Evolutionary conservation across 176 grass and related monocot genomes (phyloP).

Genomic region (Ananas comosus): DNA sequence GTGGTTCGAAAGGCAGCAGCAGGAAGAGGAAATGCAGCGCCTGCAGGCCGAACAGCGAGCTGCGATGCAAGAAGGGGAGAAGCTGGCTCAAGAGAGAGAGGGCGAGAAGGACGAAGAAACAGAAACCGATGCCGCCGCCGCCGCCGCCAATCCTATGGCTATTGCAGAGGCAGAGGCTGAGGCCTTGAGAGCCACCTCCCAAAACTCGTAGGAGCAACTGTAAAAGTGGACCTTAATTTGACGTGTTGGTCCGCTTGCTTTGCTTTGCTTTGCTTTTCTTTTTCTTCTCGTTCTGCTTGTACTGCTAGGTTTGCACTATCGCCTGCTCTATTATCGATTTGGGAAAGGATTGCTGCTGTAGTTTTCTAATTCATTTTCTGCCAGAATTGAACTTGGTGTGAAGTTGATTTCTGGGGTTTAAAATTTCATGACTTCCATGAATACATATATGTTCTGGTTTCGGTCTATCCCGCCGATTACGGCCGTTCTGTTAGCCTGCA

Average conservation of each 20-base stretch:
- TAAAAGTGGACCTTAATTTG: no score
- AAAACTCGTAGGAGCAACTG: background rate
- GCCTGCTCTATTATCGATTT: no score
- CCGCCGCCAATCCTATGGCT: slow-evolving; percentile 59
- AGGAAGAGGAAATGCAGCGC: slow-evolving; percentile 91
- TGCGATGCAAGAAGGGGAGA: slow-evolving; percentile 83
- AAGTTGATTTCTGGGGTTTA: no score
- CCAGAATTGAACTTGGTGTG: background rate
- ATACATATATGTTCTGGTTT: no score
- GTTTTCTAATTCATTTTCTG: background rate
- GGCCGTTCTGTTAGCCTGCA: no score
- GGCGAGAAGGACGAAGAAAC: slow-evolving; percentile 78
- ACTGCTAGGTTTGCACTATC: no score
- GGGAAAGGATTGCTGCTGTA: no score
- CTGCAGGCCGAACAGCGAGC: slow-evolving; percentile 78
- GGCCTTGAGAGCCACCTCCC: slow-evolving; percentile 41
- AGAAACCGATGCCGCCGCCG: slow-evolving; percentile 17
- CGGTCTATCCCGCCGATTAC: no score
- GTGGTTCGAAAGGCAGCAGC: slow-evolving; percentile 98
- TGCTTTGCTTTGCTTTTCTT: no score
- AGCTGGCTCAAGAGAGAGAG: slow-evolving; percentile 58
- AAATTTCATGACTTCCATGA: no score
- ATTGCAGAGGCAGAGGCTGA: slow-evolving; percentile 54
- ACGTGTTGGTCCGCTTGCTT: no score
- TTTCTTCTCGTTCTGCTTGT: no score